Evolutionary conservation across 768 basidiomycete species (phyloP).

Genomic region (Gymnopilus dilepis): DNA sequence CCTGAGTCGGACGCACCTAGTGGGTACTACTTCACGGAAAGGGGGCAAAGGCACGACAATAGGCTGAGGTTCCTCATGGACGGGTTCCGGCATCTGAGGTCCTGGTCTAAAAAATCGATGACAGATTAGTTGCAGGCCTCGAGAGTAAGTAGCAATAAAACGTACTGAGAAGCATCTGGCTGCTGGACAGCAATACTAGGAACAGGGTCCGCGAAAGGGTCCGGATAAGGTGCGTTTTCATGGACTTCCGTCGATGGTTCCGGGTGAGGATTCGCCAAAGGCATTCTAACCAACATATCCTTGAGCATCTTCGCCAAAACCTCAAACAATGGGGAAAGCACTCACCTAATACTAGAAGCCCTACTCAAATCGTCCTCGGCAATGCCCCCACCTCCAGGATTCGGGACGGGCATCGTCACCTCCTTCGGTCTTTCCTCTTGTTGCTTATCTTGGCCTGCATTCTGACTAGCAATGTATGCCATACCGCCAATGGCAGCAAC

Average conservation of each 20-base stretch:
- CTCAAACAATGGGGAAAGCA: not conserved
- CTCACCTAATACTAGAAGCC: conserved; percentile 20
- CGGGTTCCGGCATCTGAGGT: conserved; percentile 26
- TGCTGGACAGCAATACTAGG: conserved; percentile 30
- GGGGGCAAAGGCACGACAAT: conserved; percentile 50
- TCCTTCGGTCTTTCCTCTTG: conserved; percentile 5
- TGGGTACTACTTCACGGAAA: conserved; percentile 43
- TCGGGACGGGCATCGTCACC: conserved; percentile 21
- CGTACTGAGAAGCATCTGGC: conserved; percentile 36
- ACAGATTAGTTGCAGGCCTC: not conserved
- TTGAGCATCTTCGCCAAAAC: not conserved
- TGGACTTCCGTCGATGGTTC: conserved; percentile 11
- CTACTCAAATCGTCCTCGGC: conserved; percentile 12
- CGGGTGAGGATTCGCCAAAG: conserved; percentile 25
- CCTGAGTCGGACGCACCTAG: conserved; percentile 22
- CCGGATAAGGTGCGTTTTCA: conserved; percentile 11
- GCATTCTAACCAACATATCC: conserved; percentile 11
- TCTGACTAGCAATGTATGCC: not conserved
- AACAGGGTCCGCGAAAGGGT: conserved; percentile 41
- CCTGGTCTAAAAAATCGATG: conserved; percentile 13
- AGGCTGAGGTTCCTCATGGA: conserved; percentile 31
- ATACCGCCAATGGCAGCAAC: not conserved
- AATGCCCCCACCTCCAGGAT: not conserved
- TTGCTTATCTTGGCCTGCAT: not conserved
- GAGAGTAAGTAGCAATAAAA: conserved; percentile 3